Percentiles rank a stretch among this genome's conserved stretches.
Evolutionary conservation across 176 grass and related monocot genomes (phyloP).

Genomic region (Zoysia japonica): DNA sequence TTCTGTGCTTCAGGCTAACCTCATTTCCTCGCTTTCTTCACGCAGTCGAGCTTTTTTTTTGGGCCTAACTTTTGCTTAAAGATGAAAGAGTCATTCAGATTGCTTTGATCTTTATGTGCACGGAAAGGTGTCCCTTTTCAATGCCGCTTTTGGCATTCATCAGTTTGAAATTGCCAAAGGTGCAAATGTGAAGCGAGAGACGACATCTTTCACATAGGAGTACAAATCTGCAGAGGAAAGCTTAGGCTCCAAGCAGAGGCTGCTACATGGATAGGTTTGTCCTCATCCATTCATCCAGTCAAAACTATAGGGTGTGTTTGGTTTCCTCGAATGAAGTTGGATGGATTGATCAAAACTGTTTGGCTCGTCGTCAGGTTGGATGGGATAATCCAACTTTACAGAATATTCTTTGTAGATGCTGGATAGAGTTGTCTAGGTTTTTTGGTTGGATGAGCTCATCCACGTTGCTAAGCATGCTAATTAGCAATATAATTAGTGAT

Average conservation of each 20-base stretch:
- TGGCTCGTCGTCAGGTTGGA: too few relatives aligned
- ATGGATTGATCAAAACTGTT: too few relatives aligned
- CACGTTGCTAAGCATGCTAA: too few relatives aligned
- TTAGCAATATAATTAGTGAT: too few relatives aligned
- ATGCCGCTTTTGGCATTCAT: slow-evolving; percentile 5
- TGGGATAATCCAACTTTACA: too few relatives aligned
- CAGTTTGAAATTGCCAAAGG: slow-evolving; percentile 27
- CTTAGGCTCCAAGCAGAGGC: background rate
- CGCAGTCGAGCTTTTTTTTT: background rate
- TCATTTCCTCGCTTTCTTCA: background rate
- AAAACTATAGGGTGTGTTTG: background rate
- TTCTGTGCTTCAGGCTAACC: too few relatives aligned
- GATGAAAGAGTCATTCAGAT: background rate
- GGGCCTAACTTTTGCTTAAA: background rate
- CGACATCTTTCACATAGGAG: slow-evolving; percentile 4
- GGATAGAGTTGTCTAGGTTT: too few relatives aligned
- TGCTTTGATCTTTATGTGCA: slow-evolving; percentile 15
- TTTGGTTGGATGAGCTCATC: too few relatives aligned
- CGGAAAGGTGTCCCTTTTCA: slow-evolving; percentile 2
- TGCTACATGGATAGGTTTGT: background rate
- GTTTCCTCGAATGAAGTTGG: too few relatives aligned
- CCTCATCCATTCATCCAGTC: background rate
- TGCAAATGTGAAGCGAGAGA: slow-evolving; percentile 7
- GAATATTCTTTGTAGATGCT: too few relatives aligned
- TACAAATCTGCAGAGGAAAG: slow-evolving; percentile 13